Evolutionary conservation across 2,329 filamentous ascomycete genomes (phyloP).

Genomic region (Trichoderma oligosporum): DNA sequence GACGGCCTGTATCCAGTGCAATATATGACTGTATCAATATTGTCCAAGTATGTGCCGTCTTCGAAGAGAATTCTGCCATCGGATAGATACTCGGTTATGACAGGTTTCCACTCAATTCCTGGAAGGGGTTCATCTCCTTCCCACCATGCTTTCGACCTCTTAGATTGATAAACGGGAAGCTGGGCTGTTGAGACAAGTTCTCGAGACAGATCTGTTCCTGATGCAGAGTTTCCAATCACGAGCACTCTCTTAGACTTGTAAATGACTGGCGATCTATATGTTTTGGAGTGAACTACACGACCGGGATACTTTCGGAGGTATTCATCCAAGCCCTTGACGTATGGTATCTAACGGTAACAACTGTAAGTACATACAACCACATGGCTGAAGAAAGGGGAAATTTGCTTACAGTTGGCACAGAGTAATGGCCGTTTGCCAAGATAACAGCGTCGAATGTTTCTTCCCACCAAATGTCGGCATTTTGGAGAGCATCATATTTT

Average conservation of each 20-base stretch:
- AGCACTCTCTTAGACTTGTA: conserved; percentile 36
- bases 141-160: conserved; percentile 47
- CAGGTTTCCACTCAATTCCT: conserved; percentile 52
- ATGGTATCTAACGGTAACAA: conserved; percentile 43
- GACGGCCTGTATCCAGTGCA: conserved; percentile 43
- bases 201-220: conserved; percentile 39
- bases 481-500: conserved; percentile 40
- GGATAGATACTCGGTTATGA: conserved; percentile 43
- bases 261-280: conserved; percentile 38
- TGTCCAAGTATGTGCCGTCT: conserved; percentile 35
- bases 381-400: background rate
- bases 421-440: conserved; percentile 44
- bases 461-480: conserved; percentile 52
- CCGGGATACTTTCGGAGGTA: conserved; percentile 39
- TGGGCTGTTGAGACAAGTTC: conserved; percentile 37
- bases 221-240: conserved; percentile 44
- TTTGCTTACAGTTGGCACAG: conserved; percentile 46
- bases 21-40: conserved; percentile 41
- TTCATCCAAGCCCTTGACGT: conserved; percentile 42
- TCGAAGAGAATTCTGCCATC: conserved; percentile 43
- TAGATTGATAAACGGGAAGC: conserved; percentile 49
- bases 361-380: background rate
- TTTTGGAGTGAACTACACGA: conserved; percentile 44
- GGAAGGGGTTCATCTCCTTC: conserved; percentile 45
- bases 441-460: conserved; percentile 47